Evolutionary conservation across 139 green algal species (phyloP), one percentile per base, ranked within the genome.

Genomic region (Diplosphaera chodatii): DNA sequence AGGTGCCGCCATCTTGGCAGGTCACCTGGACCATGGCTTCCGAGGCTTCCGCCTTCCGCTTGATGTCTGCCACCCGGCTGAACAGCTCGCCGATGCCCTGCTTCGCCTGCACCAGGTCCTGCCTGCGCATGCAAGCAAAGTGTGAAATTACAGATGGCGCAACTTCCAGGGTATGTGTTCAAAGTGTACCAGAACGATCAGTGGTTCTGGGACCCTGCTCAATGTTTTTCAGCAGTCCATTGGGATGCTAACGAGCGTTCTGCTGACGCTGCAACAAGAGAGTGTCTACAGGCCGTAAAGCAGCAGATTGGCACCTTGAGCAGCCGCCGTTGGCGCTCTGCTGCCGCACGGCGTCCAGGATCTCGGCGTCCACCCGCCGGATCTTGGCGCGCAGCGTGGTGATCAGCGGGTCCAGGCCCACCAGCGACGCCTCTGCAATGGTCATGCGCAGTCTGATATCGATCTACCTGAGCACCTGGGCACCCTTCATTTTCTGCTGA

Each of bases 301-400:
- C 4, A 56, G 5, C 0, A 67, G 2, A 68, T 20, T 83, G 77
- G 1, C 70, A 72, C 63, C 80, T 84, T 1, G 90, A 88, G 1
- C 90, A 76, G 13, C 73, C 81, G 0, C 89, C 90, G 27, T 83
- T 85, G 41, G 67, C 84, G 80, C 89, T 93, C 79, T 96, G 90
- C 71, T 87, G 78, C 15, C 90, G 85, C 29, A 99, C 93, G 4
- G 92, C 88, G 1, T 78, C 66, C 30, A 96, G 85, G 13, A 99
- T 98, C 31, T 98, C 90, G 23, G 77, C 86, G 74, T 99, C 95
- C 21, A 97, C 91, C 1, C 76, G 64, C 1, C 84, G 69, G 27
- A 98, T 96, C 83, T 95, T 59, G 48, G 48, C 48, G 18, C 48
- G 48, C 15, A 98, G 78, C 27, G 84, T 86, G 18, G 77, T 77